These are phyloP conservation scores for Leonotis leonurus DNA, from an alignment of 257 asterid species.

Conservation along the genomic window DNA sequence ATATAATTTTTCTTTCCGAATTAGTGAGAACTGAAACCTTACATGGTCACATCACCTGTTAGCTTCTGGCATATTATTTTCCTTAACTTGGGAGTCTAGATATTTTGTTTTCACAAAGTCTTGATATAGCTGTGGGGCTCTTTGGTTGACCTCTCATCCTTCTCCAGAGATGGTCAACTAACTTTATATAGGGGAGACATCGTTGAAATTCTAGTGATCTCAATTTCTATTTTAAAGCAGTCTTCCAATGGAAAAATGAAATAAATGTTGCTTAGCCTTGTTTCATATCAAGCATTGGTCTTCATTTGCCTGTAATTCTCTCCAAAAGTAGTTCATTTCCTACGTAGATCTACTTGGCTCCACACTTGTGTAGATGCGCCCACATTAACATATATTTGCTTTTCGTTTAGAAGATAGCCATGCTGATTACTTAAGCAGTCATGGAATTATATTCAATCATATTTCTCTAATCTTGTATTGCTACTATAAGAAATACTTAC, in stretches of 20 bases:
- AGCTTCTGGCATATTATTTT: slow-evolving; percentile 7
- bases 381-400: not conserved
- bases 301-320: not conserved
- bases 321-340: not conserved
- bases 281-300: not conserved
- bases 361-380: not conserved
- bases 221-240: not conserved
- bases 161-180: not conserved
- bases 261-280: not conserved
- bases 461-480: slow-evolving; percentile 4
- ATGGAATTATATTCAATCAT: not conserved
- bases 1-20: not conserved
- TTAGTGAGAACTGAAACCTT: not conserved
- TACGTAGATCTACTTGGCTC: not conserved
- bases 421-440: not conserved
- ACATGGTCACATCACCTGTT: not conserved
- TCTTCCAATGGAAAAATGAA: not conserved
- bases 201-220: not conserved
- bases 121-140: not conserved
- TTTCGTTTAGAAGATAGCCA: not conserved
- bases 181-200: not conserved
- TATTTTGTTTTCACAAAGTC: not conserved
- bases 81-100: not conserved
- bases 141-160: not conserved
- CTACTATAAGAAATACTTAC: slow-evolving; percentile 1